A percentile compares a stretch with the other conserved stretches of the same genome.
Evolutionary conservation across 495 filamentous ascomycete genomes (phyloP).

Genomic region (Penicillium salamii): DNA sequence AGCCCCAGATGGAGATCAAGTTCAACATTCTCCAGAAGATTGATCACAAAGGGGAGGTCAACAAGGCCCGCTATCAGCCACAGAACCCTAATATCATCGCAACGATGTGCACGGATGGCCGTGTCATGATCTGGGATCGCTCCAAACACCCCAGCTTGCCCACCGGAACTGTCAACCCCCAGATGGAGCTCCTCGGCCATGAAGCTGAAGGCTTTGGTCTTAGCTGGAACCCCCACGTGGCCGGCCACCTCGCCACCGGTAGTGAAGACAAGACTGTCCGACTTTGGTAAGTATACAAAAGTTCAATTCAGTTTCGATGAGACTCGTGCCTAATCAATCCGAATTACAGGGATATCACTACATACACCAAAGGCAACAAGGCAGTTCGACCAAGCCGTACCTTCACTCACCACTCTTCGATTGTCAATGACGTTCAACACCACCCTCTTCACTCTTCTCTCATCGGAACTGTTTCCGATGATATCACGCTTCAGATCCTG

Average conservation of each 20-base stretch:
- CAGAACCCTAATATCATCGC: conserved; percentile 98
- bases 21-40: conserved; percentile 94
- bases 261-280: conserved; percentile 88
- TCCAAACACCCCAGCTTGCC: conserved; percentile 83
- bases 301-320: neutral
- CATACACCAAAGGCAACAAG: conserved; percentile 65
- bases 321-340: conserved; percentile 6
- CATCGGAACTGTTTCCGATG: conserved; percentile 93
- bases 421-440: conserved; percentile 95
- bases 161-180: conserved; percentile 67
- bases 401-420: conserved; percentile 84
- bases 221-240: conserved; percentile 82
- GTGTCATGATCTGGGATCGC: conserved; percentile 88
- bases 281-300: conserved; percentile 64
- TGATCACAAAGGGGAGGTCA: conserved; percentile 93
- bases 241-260: conserved; percentile 82
- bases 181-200: conserved; percentile 84
- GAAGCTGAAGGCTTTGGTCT: conserved; percentile 91
- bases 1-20: conserved; percentile 66
- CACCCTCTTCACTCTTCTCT: conserved; percentile 78
- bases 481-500: conserved; percentile 86
- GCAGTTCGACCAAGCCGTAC: conserved; percentile 64
- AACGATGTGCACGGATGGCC: conserved; percentile 84
- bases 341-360: conserved; percentile 66
- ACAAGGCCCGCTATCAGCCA: conserved; percentile 96